Conservation (phyloP, 2,329 filamentous ascomycete species). For the Pezicula neosporulosa region DNA sequence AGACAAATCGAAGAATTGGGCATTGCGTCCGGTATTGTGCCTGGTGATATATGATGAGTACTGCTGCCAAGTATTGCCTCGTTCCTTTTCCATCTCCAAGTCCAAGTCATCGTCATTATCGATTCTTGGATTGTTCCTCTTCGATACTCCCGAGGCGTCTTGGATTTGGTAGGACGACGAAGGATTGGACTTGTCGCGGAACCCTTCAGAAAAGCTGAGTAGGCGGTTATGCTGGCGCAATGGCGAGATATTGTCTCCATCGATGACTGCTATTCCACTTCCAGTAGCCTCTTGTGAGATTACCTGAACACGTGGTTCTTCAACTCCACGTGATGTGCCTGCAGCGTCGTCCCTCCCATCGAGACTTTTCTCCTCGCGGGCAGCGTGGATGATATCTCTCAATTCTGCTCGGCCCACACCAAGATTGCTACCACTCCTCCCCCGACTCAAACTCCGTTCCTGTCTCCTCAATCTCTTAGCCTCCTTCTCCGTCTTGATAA, state of each 20-base stretch:
- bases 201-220: not conserved
- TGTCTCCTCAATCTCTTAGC: conserved; percentile 6
- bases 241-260: too few relatives aligned
- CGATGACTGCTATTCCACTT: too few relatives aligned
- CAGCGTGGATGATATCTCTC: too few relatives aligned
- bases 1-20: conserved; percentile 50
- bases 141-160: not conserved
- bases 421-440: not conserved
- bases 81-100: not conserved
- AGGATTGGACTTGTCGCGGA: conserved; percentile 5
- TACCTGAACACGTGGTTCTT: too few relatives aligned
- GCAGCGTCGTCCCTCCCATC: too few relatives aligned
- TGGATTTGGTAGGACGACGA: not conserved
- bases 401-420: too few relatives aligned
- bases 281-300: too few relatives aligned
- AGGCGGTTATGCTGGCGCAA: too few relatives aligned
- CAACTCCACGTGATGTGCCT: too few relatives aligned
- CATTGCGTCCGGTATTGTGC: conserved; percentile 42
- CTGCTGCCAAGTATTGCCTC: not conserved
- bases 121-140: not conserved
- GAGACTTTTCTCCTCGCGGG: too few relatives aligned
- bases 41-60: conserved; percentile 21
- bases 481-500: conserved; percentile 41
- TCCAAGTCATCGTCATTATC: not conserved
- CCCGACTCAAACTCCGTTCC: conserved; percentile 6